Base-by-base conservation (phyloP, 2,329 filamentous ascomycete genomes). In the Zymoseptoria crescenta region DNA sequence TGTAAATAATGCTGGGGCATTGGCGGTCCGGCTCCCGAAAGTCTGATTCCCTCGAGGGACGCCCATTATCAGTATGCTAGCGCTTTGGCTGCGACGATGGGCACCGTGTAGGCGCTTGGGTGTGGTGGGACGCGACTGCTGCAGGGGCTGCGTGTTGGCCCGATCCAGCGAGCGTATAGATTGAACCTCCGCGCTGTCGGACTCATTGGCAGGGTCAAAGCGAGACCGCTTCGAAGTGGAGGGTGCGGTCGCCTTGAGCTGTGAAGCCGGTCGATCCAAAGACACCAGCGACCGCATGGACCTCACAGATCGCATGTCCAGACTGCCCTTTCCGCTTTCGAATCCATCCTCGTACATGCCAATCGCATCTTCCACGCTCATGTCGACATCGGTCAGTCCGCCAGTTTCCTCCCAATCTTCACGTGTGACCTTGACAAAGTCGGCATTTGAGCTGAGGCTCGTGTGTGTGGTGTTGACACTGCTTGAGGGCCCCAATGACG, bases 381-480 rank as follows among this genome's bases (percentile, higher is more conserved):
- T 79, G 13, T 78, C 76, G 16, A 72, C 76, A 50, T 80, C 77
- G 8, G 59, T 59, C 24, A 60, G 52, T 6, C 58, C 56, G 21
- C 52, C 56, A 41, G 70, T 71, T 19, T 69, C 66, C 8, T 77
- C 75, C 28, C 72, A 76, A 41, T 79, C 76, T 20, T 74, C 70
- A 21, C 64, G 57, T 54, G 65, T 65, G 52, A 72, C 85, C 74
- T 89, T 87, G 57, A 91, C 73, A 80, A 81, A 62, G 79, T 94
- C 75, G 76, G 88, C 95, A 61, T 85, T 84, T 3, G 91, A 94
- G 64, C 87, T 73, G 54, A 94, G 80, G 69, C 91, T 96, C 72
- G 89, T 95, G 62, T 89, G 82, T 70, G 93, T 89, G 1, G 90
- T 95, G n/a, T 82, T 81, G 62, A 81, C 83, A 10, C 77, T 73